Evolutionary conservation across 2,329 filamentous ascomycete genomes (phyloP), one percentile per base, ranked within the genome.

Genomic region (Beauveria pseudobassiana): DNA sequence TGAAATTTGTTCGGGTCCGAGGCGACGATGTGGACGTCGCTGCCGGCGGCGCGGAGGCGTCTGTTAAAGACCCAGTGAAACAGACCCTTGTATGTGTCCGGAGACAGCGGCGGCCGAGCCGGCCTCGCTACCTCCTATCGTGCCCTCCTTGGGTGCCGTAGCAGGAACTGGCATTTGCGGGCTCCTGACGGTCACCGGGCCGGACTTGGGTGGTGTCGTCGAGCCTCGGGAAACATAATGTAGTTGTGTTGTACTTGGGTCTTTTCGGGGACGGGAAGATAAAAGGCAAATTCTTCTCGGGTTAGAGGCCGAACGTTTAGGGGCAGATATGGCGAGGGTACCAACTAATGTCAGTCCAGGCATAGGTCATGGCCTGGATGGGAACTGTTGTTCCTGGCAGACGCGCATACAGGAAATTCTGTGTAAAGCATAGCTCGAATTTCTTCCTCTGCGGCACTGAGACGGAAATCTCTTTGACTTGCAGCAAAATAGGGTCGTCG

Each of bases 381-480:
- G 83, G 82, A 26, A 76, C 74, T 2, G 78, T 78, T 1, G 82
- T 81, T 49, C 79, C 79, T 0, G 82, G 75, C 1, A 76, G 75
- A 42, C 81, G 78, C 16, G 84, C 84, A 64, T 87, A 87, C 40
- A 88, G 68, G 65, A 83, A 82, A 63, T 79, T 78, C 6, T 78
- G 73, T 2, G 85, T 88, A 64, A 88, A 82, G 71, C 83, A 86
- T 9, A 89, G 71, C 65, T 85, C 83, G 66, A 85, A 85, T 72
- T 88, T 89, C 74, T 89, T 89, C 64, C 87, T 78, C 73, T 86
- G 84, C 0, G 87, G 87, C 4, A 87, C 78, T 1, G 84, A 82
- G n/a, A 88, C 78, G 0, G 85, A 88, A 22, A 89, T 85, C 50
- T 88, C 86, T 71, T 85, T 86, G 63, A 88, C 77, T 65, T 82